phyloP scores from a whole-genome alignment of 2,329 filamentous ascomycete species.

The Cladosporium velox region DNA sequence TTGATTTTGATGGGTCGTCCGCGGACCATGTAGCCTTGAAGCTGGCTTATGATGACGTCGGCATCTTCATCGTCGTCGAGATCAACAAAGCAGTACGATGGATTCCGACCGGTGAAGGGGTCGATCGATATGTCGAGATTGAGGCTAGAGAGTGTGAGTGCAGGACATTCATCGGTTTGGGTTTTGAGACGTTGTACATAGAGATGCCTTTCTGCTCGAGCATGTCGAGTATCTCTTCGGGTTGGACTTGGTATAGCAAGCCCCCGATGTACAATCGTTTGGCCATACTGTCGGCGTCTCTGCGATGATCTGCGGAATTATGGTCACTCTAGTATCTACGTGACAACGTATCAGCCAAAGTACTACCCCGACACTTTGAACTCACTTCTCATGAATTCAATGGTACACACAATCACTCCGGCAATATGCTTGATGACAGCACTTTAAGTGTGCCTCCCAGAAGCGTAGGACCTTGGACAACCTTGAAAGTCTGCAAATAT shows the following conservation, averaged over 20 bases:
- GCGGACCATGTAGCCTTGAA: slow-evolving; percentile 58
- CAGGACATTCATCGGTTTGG: not conserved
- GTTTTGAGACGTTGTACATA: slow-evolving; percentile 35
- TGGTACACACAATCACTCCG: not conserved
- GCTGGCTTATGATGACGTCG: slow-evolving; percentile 56
- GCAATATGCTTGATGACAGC: not conserved
- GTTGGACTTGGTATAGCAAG: slow-evolving; percentile 56
- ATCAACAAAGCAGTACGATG: slow-evolving; percentile 75
- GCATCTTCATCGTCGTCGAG: slow-evolving; percentile 60
- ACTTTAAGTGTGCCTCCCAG: not conserved
- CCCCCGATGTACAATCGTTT: slow-evolving; percentile 54
- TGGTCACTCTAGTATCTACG: not conserved
- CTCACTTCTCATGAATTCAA: not conserved
- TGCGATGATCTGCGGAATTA: not conserved
- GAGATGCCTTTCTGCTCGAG: slow-evolving; percentile 22
- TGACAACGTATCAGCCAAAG: not conserved
- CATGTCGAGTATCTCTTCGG: slow-evolving; percentile 30
- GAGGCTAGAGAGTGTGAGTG: slow-evolving; percentile 40
- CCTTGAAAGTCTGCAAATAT: not conserved
- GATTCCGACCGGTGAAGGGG: slow-evolving; percentile 67
- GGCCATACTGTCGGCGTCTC: not conserved
- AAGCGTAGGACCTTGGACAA: not conserved
- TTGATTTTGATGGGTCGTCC: slow-evolving; percentile 65
- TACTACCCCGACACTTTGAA: too few relatives aligned
- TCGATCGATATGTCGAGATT: slow-evolving; percentile 70